Conservation (phyloP, 2,329 filamentous ascomycete genomes). For the Ophiostoma populinum region DNA sequence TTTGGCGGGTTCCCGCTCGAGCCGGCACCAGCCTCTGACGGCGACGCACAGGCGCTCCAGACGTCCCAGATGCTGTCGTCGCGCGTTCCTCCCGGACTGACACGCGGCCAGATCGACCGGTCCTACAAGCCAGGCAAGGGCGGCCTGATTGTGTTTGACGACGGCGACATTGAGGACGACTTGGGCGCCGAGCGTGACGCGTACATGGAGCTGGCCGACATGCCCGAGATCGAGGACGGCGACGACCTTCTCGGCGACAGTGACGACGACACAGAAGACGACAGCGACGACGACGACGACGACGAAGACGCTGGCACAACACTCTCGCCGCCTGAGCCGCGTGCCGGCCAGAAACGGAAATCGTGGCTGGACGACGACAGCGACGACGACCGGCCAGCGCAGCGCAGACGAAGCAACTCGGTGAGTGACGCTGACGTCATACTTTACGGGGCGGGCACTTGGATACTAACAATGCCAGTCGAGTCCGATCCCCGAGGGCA, state of each 20-base stretch:
- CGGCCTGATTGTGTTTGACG: slow-evolving; percentile 86
- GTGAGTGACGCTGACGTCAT: slow-evolving; percentile 34
- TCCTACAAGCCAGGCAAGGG: slow-evolving; percentile 64
- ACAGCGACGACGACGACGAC: slow-evolving; percentile 36
- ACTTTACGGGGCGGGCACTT: not conserved
- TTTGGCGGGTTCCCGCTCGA: slow-evolving; percentile 58
- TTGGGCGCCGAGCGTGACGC: slow-evolving; percentile 58
- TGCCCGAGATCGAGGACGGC: slow-evolving; percentile 69
- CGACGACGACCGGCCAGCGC: slow-evolving; percentile 57
- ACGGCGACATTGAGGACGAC: slow-evolving; percentile 84
- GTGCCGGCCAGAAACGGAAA: slow-evolving; percentile 39
- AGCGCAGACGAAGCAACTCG: slow-evolving; percentile 75
- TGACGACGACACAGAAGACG: slow-evolving; percentile 34
- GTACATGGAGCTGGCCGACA: slow-evolving; percentile 70
- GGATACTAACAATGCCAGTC: slow-evolving; percentile 25
- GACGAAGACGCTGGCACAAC: slow-evolving; percentile 10
- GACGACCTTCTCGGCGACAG: slow-evolving; percentile 43
- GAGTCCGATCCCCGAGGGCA: slow-evolving; percentile 46
- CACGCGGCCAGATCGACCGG: slow-evolving; percentile 52
- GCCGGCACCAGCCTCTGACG: slow-evolving; percentile 14
- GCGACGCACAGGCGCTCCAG: slow-evolving; percentile 18
- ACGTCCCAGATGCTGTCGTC: slow-evolving; percentile 15
- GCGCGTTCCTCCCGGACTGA: slow-evolving; percentile 45
- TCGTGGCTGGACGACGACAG: slow-evolving; percentile 57
- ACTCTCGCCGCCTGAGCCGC: not conserved